phyloP scores from a whole-genome alignment of 2,329 filamentous ascomycete genomes.

The Fusarium sp. region DNA sequence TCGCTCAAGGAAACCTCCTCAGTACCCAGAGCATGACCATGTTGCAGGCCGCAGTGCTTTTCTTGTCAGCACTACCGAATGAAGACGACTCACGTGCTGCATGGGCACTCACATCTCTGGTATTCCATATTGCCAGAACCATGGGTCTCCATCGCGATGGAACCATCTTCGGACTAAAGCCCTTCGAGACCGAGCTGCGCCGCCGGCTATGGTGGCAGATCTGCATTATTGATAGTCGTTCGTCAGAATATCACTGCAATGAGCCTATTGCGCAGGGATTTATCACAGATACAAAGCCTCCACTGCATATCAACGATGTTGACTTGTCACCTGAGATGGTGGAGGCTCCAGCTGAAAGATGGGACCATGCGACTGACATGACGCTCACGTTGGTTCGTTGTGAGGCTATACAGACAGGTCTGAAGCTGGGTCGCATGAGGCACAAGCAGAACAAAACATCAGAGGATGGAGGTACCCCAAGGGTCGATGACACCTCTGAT shows the following conservation, averaged over 20 bases:
- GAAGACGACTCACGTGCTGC: not conserved
- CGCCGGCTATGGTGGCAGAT: not conserved
- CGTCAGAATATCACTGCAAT: not conserved
- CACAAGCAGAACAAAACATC: not conserved
- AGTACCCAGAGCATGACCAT: not conserved
- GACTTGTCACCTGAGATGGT: not conserved
- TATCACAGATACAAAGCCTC: not conserved
- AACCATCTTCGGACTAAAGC: not conserved
- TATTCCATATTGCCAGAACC: not conserved
- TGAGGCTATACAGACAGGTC: not conserved
- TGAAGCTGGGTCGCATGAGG: not conserved
- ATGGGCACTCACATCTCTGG: not conserved
- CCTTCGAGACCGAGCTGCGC: not conserved
- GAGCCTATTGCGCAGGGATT: not conserved
- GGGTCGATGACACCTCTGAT: not conserved
- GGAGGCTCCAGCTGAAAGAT: not conserved
- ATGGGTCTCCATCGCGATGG: not conserved
- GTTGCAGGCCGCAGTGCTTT: not conserved
- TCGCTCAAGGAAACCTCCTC: not conserved
- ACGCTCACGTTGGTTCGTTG: not conserved
- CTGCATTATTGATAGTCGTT: not conserved
- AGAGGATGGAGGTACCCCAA: not conserved
- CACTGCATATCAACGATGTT: not conserved
- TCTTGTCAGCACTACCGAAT: not conserved
- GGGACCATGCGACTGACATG: not conserved